phyloP scores from a whole-genome alignment of 2,329 filamentous ascomycete species.

The Botrytis cinerea region DNA sequence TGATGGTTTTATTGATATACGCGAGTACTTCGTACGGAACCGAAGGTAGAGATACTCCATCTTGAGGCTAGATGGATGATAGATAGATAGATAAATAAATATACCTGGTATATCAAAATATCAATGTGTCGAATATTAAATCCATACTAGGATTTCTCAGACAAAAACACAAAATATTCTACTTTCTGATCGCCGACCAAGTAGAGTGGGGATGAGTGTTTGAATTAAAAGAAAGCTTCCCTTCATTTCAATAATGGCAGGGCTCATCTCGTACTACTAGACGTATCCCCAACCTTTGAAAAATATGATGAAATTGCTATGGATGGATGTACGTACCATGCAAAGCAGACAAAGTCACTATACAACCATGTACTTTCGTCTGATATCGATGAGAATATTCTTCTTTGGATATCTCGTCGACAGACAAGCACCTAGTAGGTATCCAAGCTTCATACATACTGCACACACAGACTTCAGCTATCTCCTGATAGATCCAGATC shows the following conservation, averaged over 20 bases:
- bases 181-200: background rate
- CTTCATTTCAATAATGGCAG: background rate
- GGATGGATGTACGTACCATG: background rate
- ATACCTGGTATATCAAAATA: background rate
- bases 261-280: background rate
- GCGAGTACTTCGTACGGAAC: background rate
- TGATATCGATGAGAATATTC: background rate
- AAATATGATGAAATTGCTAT: background rate
- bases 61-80: background rate
- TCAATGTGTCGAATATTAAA: background rate
- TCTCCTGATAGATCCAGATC: background rate
- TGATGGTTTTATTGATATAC: background rate
- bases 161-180: background rate
- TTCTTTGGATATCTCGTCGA: background rate
- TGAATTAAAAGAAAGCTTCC: background rate
- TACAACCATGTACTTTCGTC: background rate
- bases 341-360: background rate
- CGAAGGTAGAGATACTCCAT: background rate
- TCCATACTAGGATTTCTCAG: background rate
- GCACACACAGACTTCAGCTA: constrained; percentile 2
- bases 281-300: background rate
- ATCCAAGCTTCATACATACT: background rate
- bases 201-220: background rate
- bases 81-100: background rate
- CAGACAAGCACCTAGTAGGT: background rate